Evolutionary conservation across 768 basidiomycete genomes (phyloP).

Genomic region (Russula vinacea): DNA sequence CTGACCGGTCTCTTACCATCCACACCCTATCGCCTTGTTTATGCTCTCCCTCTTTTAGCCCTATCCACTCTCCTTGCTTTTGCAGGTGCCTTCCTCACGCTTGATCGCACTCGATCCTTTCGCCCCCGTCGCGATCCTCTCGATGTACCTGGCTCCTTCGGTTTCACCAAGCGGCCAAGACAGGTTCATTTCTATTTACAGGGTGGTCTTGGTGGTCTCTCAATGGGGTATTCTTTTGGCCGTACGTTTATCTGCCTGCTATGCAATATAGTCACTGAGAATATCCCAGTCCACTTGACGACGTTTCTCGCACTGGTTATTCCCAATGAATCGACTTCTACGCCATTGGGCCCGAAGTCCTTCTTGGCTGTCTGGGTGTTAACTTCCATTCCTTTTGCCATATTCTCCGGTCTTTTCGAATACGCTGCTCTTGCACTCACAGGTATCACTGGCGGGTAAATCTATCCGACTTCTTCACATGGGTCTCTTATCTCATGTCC

Average conservation of each 20-base stretch:
- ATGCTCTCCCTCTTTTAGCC: slow-evolving; percentile 58
- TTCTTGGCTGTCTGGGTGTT: slow-evolving; percentile 63
- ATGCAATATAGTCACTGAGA: slow-evolving; percentile 18
- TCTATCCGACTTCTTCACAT: slow-evolving; percentile 5
- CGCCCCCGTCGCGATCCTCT: slow-evolving; percentile 41
- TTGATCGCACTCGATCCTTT: slow-evolving; percentile 67
- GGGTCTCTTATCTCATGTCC: slow-evolving; percentile 6
- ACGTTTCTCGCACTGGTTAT: slow-evolving; percentile 61
- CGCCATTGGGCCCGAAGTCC: slow-evolving; percentile 45
- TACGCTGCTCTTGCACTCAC: slow-evolving; percentile 48
- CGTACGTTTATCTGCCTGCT: slow-evolving; percentile 40
- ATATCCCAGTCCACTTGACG: slow-evolving; percentile 48
- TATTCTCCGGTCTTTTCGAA: slow-evolving; percentile 55
- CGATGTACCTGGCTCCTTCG: slow-evolving; percentile 32
- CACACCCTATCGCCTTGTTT: slow-evolving; percentile 51
- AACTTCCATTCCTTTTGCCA: slow-evolving; percentile 45
- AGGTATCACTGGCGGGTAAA: slow-evolving; percentile 56
- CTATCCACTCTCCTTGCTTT: slow-evolving; percentile 57
- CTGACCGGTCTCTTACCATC: slow-evolving; percentile 43
- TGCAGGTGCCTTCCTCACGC: slow-evolving; percentile 67
- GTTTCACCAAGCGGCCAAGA: slow-evolving; percentile 30
- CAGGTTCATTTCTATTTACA: slow-evolving; percentile 45
- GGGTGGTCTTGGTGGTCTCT: slow-evolving; percentile 63
- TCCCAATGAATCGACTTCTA: slow-evolving; percentile 47
- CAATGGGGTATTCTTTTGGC: slow-evolving; percentile 57